Percentiles rank a stretch among this genome's conserved stretches.
These are phyloP conservation scores for Tylopilus subfusipes DNA, from an alignment of 768 basidiomycete genomes.

Conservation along the genomic window DNA sequence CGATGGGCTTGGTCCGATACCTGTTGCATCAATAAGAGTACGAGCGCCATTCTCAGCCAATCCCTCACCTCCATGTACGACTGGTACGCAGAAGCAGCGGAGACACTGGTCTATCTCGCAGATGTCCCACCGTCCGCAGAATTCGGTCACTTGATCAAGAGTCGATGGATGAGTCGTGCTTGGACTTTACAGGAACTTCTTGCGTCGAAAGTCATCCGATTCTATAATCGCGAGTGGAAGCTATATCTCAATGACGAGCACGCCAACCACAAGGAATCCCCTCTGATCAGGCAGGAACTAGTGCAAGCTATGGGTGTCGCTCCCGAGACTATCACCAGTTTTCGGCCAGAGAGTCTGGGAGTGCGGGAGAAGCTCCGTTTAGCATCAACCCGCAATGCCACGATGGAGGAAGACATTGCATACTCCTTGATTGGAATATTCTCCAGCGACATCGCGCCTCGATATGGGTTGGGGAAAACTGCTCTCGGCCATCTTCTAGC, in stretches of 20 bases:
- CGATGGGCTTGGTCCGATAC: neutral
- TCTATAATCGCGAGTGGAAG: constrained; percentile 9
- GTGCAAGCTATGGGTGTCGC: constrained; percentile 5
- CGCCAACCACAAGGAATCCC: constrained; percentile 1
- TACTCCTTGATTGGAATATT: constrained; percentile 2
- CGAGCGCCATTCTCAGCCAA: too few species aligned
- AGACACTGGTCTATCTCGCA: neutral
- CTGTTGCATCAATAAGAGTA: neutral
- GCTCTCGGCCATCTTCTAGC: constrained; percentile 8
- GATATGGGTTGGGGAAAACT: constrained; percentile 2
- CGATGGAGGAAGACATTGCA: constrained; percentile 1
- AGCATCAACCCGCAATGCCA: constrained; percentile 6
- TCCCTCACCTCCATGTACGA: neutral
- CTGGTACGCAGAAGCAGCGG: neutral
- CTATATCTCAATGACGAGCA: constrained; percentile 3
- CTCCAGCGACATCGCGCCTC: constrained; percentile 2
- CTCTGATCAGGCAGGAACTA: constrained; percentile 6
- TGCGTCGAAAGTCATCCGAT: constrained; percentile 7
- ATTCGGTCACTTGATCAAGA: neutral
- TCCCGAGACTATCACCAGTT: neutral
- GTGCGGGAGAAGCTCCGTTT: constrained; percentile 10
- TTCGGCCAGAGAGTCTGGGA: constrained; percentile 1
- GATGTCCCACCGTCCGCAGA: neutral
- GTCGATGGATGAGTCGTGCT: neutral
- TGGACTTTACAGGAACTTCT: constrained; percentile 4